These are phyloP conservation scores for Gautieria morchelliformis DNA, from an alignment of 768 basidiomycete species.

Conservation along the genomic window DNA sequence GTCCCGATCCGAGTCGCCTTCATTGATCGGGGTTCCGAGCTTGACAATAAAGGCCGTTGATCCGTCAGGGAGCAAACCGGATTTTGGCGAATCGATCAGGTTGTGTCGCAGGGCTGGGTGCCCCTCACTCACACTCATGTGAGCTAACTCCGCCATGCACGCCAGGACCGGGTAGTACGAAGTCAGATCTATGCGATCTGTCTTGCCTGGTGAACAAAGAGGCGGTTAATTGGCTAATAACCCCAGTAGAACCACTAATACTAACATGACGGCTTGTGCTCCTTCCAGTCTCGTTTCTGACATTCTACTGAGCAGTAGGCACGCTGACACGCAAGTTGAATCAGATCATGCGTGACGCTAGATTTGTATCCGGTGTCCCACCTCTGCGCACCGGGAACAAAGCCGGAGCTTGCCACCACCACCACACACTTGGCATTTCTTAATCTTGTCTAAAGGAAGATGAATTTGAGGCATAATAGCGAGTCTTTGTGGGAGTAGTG, in stretches of 20 bases:
- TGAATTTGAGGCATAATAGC: constrained; percentile 5
- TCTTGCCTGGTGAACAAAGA: constrained; percentile 19
- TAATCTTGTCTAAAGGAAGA: constrained; percentile 15
- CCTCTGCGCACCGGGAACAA: constrained; percentile 18
- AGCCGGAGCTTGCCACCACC: constrained; percentile 5
- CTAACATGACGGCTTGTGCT: constrained; percentile 23
- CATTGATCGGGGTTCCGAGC: not conserved
- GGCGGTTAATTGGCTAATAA: not conserved
- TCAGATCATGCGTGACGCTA: not conserved
- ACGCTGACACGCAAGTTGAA: constrained; percentile 11
- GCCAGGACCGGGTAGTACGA: constrained; percentile 26
- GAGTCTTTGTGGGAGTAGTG: too few relatives aligned
- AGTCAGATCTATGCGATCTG: constrained; percentile 25
- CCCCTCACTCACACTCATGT: constrained; percentile 9
- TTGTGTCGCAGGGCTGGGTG: constrained; percentile 19
- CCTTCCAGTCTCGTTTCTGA: constrained; percentile 23
- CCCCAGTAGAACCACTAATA: not conserved
- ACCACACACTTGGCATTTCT: constrained; percentile 14
- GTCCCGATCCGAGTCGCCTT: not conserved
- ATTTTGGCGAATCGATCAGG: constrained; percentile 1
- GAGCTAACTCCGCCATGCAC: constrained; percentile 17
- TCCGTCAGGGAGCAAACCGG: constrained; percentile 3
- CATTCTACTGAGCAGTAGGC: constrained; percentile 26
- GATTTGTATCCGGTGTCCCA: not conserved
- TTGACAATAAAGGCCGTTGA: not conserved